Percentiles rank a stretch among this genome's conserved stretches.
Evolutionary conservation across 257 asterid genomes (phyloP).

Genomic region (Plantago elongata): DNA sequence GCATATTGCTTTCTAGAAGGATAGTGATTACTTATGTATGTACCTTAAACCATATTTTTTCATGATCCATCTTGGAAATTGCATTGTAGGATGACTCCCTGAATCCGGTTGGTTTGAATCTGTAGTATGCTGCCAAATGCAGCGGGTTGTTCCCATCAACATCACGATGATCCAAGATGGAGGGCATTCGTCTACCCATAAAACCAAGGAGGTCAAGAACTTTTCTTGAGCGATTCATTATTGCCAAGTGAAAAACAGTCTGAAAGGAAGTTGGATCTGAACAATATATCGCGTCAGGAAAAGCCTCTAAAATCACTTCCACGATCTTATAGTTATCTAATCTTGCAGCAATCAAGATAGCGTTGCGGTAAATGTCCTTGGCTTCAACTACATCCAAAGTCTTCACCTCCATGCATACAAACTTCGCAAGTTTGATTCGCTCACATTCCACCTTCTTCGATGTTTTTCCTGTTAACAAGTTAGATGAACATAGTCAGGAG

Average conservation of each 20-base stretch:
- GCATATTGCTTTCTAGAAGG: too few relatives aligned
- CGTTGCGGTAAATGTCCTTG: background rate
- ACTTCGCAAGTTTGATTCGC: background rate
- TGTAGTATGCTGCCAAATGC: constrained; percentile 1
- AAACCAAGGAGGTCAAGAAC: constrained; percentile 3
- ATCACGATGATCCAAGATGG: background rate
- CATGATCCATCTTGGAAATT: constrained; percentile 10
- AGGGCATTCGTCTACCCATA: background rate
- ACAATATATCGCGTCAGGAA: constrained; percentile 4
- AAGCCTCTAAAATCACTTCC: constrained; percentile 4
- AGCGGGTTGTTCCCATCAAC: background rate
- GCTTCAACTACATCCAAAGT: background rate
- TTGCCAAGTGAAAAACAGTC: constrained; percentile 8
- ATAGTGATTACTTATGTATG: too few relatives aligned
- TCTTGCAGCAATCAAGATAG: constrained; percentile 10
- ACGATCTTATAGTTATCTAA: constrained; percentile 14
- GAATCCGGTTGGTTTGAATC: background rate
- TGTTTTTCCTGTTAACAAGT: too few relatives aligned
- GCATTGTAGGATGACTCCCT: background rate
- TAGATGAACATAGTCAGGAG: too few relatives aligned
- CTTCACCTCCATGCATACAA: constrained; percentile 10
- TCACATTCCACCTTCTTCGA: background rate
- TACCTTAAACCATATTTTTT: constrained; percentile 21
- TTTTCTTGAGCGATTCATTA: background rate
- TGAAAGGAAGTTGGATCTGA: background rate